phyloP scores from a whole-genome alignment of 768 basidiomycete species.

The Hemileccinum rubropunctum region DNA sequence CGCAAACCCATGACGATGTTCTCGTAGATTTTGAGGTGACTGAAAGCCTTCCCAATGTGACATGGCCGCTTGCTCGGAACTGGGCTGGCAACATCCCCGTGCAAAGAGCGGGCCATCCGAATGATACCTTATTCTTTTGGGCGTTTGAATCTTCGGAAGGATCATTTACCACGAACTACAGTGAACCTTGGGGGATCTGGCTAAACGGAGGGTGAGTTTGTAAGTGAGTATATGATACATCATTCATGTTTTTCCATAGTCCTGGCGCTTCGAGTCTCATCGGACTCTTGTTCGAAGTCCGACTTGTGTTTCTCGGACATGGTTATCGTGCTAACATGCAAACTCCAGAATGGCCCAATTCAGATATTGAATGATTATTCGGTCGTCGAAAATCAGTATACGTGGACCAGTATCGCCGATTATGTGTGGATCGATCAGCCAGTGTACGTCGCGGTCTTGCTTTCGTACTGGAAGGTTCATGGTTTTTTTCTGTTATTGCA shows the following conservation, averaged over 20 bases:
- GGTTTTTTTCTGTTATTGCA: slow-evolving; percentile 16
- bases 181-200: slow-evolving; percentile 72
- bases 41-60: slow-evolving; percentile 51
- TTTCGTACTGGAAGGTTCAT: too few relatives aligned
- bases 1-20: neutral
- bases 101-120: slow-evolving; percentile 54
- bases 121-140: slow-evolving; percentile 64
- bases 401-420: slow-evolving; percentile 52
- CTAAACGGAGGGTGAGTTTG: slow-evolving; percentile 60
- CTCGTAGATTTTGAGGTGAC: slow-evolving; percentile 57
- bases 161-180: slow-evolving; percentile 45
- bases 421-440: slow-evolving; percentile 76
- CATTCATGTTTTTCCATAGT: slow-evolving; percentile 26
- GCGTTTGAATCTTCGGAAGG: slow-evolving; percentile 55
- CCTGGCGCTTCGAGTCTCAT: slow-evolving; percentile 68
- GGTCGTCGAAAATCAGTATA: slow-evolving; percentile 46
- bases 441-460: slow-evolving; percentile 35
- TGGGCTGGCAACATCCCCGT: slow-evolving; percentile 66
- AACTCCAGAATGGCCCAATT: slow-evolving; percentile 62
- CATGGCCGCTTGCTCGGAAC: slow-evolving; percentile 45
- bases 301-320: slow-evolving; percentile 8
- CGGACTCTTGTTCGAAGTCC: slow-evolving; percentile 59
- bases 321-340: neutral
- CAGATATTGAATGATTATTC: slow-evolving; percentile 50
- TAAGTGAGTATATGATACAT: neutral